Evolutionary conservation across 208 protist species (phyloP), one percentile per base, ranked within the genome.

Genomic region (Leishmania arabica): DNA sequence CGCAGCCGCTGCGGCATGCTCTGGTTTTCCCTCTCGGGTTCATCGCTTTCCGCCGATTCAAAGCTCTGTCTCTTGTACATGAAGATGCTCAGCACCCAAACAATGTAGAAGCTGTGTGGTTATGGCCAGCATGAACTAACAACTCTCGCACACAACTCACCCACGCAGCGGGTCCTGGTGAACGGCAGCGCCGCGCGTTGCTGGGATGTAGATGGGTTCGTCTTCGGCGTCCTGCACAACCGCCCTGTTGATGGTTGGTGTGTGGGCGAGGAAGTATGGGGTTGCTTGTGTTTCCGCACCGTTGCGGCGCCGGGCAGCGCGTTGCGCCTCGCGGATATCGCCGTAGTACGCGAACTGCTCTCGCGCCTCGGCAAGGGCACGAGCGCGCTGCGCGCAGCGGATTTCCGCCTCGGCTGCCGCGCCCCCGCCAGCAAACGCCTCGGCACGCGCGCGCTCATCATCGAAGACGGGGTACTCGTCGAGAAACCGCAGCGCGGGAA

Each of bases 401-500:
- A 86, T 77, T 13, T 70, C 85, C 51, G 56, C 54, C 81, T 96
- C 93, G 37, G 86, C 89, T 11, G 62, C 86, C 2, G 73, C 49
- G 7, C 93, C 95, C 31, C 91, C 92, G 1, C n/a, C 24, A 13
- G 58, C 86, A 78, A 89, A 96, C 1, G 95, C 95, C 78, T 90
- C 91, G 0, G 93, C 92, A 19, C 90, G 87, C 75, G 78, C 80
- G 21, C 95, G 88, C 76, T 98, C 95, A 19, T 93, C 90, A 15
- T 70, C 75, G 58, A 90, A 91, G 21, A 97, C 86, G 24, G 95
- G 95, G 51, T 84, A 85, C 19, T 92, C 89, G 79, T 98, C 95
- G 31, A 98, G 84, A 73, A 86, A 95, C 45, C 87, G 84, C 71
- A 98, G 84, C 37, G 77, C 82, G 2, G 89, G 71, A 13, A 96